These are phyloP conservation scores for Lathyrus tuberosus DNA, from an alignment of 306 rosid species.

Conservation along the genomic window DNA sequence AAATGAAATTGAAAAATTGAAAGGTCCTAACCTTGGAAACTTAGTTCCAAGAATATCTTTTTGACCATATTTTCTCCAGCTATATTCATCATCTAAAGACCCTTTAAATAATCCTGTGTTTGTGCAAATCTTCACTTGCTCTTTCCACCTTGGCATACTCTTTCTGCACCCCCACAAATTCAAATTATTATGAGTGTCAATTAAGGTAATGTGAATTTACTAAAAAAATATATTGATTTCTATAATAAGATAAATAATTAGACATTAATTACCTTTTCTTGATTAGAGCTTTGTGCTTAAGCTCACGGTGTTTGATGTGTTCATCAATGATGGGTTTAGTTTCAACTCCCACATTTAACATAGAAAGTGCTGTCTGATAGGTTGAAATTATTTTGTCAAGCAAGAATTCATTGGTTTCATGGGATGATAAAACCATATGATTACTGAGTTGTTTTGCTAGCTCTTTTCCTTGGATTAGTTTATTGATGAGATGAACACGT, in stretches of 20 bases:
- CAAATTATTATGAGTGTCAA: not conserved
- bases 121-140: conserved; percentile 57
- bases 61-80: conserved; percentile 95
- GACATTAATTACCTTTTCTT: conserved; percentile 68
- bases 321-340: conserved; percentile 11
- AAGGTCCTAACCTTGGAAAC: conserved; percentile 62
- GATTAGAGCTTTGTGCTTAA: conserved; percentile 47
- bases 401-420: conserved; percentile 46
- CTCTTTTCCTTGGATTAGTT: conserved; percentile 68
- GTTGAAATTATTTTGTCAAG: conserved; percentile 59
- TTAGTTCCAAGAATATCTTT: conserved; percentile 79
- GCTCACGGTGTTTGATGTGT: conserved; percentile 37
- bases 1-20: not conserved
- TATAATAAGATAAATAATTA: not conserved
- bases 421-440: conserved; percentile 38
- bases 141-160: conserved; percentile 55
- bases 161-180: conserved; percentile 56
- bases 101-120: conserved; percentile 51
- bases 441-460: conserved; percentile 56
- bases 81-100: conserved; percentile 59
- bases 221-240: not conserved
- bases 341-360: conserved; percentile 38
- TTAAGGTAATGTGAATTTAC: not conserved
- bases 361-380: conserved; percentile 60
- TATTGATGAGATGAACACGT: conserved; percentile 48